Percentiles rank a stretch among this genome's conserved stretches.
phyloP scores from a whole-genome alignment of 2,329 filamentous ascomycete species.

The Bertia moriformis region DNA sequence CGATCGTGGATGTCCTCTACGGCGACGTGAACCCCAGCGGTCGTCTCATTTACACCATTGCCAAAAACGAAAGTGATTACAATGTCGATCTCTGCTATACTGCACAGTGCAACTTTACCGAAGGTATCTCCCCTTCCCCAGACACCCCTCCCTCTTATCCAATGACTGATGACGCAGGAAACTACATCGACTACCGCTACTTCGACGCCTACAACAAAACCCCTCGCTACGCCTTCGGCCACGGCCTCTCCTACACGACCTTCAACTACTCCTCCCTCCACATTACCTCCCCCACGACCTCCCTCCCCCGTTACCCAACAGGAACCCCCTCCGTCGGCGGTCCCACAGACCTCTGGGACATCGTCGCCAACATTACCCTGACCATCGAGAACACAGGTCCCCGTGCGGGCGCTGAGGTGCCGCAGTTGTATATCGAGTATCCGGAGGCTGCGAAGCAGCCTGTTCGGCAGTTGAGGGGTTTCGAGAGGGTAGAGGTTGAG shows the following conservation, averaged over 20 bases:
- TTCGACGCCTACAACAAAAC: constrained; percentile 34
- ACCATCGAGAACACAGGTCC: neutral
- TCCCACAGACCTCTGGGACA: constrained; percentile 1
- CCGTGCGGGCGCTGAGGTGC: neutral
- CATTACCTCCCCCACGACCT: neutral
- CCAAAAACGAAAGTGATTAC: constrained; percentile 31
- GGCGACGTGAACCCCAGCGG: constrained; percentile 43
- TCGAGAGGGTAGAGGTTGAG: constrained; percentile 39
- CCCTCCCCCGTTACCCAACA: neutral
- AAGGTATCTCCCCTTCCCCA: too few relatives aligned
- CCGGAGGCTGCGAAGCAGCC: constrained; percentile 41
- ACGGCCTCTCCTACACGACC: constrained; percentile 17
- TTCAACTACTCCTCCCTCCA: constrained; percentile 15
- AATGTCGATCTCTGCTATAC: constrained; percentile 24
- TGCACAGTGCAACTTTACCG: constrained; percentile 2
- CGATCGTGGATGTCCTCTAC: constrained; percentile 44
- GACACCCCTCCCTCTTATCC: too few relatives aligned
- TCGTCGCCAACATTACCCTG: neutral
- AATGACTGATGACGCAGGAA: constrained; percentile 15
- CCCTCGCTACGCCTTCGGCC: constrained; percentile 39
- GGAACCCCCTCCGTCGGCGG: neutral
- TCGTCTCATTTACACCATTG: constrained; percentile 43
- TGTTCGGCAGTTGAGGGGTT: constrained; percentile 30
- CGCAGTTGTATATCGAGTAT: constrained; percentile 27
- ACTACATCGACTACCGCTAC: constrained; percentile 41